phyloP scores from a whole-genome alignment of 2,329 filamentous ascomycete species.

The Dactylellina parvicollis region DNA sequence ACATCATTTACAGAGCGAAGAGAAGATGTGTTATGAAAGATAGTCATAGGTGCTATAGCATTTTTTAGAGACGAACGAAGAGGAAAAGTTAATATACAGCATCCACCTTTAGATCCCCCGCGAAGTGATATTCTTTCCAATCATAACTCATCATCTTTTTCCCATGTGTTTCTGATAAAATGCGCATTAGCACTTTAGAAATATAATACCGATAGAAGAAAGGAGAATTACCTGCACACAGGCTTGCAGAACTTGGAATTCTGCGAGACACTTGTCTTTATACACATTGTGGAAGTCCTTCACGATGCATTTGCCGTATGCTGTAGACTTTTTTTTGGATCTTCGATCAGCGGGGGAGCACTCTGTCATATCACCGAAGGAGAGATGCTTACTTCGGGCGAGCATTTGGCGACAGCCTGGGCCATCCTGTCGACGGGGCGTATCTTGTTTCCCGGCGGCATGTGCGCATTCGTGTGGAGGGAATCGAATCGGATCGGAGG shows the following conservation, averaged over 20 bases:
- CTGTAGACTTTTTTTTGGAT: slow-evolving; percentile 70
- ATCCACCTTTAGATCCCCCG: no score
- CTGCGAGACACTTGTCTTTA: slow-evolving; percentile 86
- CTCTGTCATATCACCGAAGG: not conserved
- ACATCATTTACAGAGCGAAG: no score
- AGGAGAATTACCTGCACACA: slow-evolving; percentile 28
- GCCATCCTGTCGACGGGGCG: slow-evolving; percentile 76
- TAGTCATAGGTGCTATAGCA: no score
- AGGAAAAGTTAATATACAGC: no score
- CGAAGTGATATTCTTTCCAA: not conserved
- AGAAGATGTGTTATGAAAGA: no score
- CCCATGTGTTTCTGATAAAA: slow-evolving; percentile 38
- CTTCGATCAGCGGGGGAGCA: not conserved
- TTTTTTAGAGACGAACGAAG: slow-evolving; percentile 7
- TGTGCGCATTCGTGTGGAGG: not conserved
- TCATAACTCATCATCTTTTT: slow-evolving; percentile 8
- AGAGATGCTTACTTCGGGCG: slow-evolving; percentile 68
- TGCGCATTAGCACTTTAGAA: not conserved
- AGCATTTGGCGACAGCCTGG: slow-evolving; percentile 73
- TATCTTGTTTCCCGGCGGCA: slow-evolving; percentile 64
- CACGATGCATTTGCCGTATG: slow-evolving; percentile 90
- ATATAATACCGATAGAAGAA: not conserved
- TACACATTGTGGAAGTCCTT: slow-evolving; percentile 88
- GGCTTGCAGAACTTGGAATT: slow-evolving; percentile 68
- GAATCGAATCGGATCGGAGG: not conserved